Conservation (phyloP, 352 stramenopile genomes). For the Thalassiosira pacifica region DNA sequence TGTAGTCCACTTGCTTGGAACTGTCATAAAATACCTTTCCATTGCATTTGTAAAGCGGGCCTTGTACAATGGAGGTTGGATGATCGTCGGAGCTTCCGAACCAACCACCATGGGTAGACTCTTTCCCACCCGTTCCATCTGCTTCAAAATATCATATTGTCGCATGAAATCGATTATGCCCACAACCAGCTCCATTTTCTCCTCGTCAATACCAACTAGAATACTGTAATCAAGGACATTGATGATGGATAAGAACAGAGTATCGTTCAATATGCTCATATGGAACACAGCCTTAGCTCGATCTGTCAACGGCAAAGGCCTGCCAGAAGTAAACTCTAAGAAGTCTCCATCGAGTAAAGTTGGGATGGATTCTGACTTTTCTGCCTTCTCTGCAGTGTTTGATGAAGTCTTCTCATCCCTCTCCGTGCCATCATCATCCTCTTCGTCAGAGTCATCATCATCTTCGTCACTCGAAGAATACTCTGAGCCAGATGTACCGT, state of each 20-base stretch:
- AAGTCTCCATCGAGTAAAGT: conserved; percentile 91
- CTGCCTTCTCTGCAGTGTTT: too few relatives aligned
- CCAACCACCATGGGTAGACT: conserved; percentile 98
- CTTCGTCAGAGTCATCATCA: conserved; percentile 49
- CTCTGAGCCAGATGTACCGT: conserved; percentile 57
- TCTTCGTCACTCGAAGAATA: conserved; percentile 56
- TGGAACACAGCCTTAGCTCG: conserved; percentile 89
- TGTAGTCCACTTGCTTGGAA: conserved; percentile 90
- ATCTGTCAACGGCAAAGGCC: conserved; percentile 87
- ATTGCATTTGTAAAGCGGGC: conserved; percentile 96
- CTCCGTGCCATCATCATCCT: conserved; percentile 15
- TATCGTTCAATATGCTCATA: conserved; percentile 96
- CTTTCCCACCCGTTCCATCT: conserved; percentile 98
- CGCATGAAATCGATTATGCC: conserved; percentile 99
- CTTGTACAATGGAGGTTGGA: conserved; percentile 96
- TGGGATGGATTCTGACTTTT: conserved; percentile 62
- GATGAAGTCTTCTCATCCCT: conserved; percentile 49
- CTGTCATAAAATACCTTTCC: conserved; percentile 97
- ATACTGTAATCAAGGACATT: conserved; percentile 99
- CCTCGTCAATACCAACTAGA: conserved; percentile 92
- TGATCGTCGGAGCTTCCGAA: conserved; percentile 95
- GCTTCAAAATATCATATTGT: conserved; percentile 98
- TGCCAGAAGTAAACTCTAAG: conserved; percentile 88
- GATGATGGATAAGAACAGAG: conserved; percentile 96
- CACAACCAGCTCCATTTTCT: conserved; percentile 91